phyloP scores from a whole-genome alignment of 345 rosid species.

The Ricinus communis region DNA sequence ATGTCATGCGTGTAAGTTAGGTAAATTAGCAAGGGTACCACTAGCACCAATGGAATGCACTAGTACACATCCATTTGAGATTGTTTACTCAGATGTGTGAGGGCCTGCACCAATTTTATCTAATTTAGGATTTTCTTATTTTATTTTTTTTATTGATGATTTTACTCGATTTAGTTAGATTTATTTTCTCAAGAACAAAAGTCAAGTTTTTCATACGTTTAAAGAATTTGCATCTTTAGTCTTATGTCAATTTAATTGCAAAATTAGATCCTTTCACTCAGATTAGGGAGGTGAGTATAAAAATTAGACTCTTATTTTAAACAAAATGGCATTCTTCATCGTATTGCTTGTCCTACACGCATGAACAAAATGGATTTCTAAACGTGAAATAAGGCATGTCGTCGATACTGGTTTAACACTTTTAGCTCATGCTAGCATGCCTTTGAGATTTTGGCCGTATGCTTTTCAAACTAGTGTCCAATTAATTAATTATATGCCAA shows the following conservation, averaged over 20 bases:
- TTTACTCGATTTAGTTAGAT: not conserved
- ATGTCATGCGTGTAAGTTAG: not conserved
- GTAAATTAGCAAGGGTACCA: not conserved
- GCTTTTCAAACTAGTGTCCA: not conserved
- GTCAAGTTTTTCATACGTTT: not conserved
- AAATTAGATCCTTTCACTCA: not conserved
- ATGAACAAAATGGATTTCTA: too few species aligned
- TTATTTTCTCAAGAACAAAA: not conserved
- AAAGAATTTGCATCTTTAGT: not conserved
- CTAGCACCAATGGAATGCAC: not conserved
- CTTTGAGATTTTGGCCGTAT: not conserved
- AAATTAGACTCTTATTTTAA: not conserved
- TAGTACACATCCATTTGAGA: too few species aligned
- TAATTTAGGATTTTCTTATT: not conserved
- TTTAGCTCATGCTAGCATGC: not conserved
- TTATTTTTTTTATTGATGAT: not conserved
- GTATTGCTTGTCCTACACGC: too few species aligned
- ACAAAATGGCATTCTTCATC: too few species aligned
- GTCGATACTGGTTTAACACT: not conserved
- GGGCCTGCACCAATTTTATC: not conserved
- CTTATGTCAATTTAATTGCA: too few species aligned
- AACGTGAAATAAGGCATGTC: too few species aligned
- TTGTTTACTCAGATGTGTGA: not conserved
- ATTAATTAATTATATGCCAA: not conserved
- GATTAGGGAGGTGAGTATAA: not conserved